These are phyloP conservation scores for Aureobasidium sp. DNA, from an alignment of 2,329 filamentous ascomycete species.

Conservation along the genomic window DNA sequence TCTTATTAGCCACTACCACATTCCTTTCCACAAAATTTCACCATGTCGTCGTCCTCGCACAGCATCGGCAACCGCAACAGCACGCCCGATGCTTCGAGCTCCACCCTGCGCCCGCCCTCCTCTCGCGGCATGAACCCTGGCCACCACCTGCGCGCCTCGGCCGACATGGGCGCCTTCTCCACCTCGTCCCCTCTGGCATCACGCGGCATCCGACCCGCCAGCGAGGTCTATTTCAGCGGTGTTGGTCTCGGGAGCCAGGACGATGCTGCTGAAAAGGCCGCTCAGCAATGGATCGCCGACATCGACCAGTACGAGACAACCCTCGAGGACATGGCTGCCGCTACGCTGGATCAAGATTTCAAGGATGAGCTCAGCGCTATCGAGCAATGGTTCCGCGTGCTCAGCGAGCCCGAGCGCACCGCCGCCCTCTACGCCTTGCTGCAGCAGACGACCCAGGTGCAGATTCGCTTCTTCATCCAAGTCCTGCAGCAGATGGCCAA, in stretches of 20 bases:
- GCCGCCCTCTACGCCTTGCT: conserved; percentile 90
- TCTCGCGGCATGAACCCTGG: conserved; percentile 69
- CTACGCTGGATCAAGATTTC: conserved; percentile 98
- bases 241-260: conserved; percentile 61
- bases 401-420: conserved; percentile 93
- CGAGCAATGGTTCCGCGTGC: conserved; percentile 97
- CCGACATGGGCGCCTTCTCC: conserved; percentile 80
- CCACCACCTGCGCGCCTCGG: conserved; percentile 85
- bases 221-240: conserved; percentile 83
- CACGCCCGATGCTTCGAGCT: conserved; percentile 82
- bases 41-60: conserved; percentile 35
- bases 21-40: conserved; percentile 4
- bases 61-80: conserved; percentile 75
- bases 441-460: conserved; percentile 97
- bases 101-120: conserved; percentile 72
- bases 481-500: conserved; percentile 99
- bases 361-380: conserved; percentile 98
- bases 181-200: conserved; percentile 57
- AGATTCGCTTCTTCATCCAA: conserved; percentile 98
- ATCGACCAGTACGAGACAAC: conserved; percentile 99
- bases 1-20: conserved; percentile 11
- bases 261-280: conserved; percentile 84
- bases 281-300: conserved; percentile 97
- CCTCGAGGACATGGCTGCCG: conserved; percentile 95
- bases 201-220: conserved; percentile 81